Evolutionary conservation across 1,284 basidiomycete species (phyloP), one percentile per base, ranked within the genome.

Genomic region (Lentinula novae-zelandiae): DNA sequence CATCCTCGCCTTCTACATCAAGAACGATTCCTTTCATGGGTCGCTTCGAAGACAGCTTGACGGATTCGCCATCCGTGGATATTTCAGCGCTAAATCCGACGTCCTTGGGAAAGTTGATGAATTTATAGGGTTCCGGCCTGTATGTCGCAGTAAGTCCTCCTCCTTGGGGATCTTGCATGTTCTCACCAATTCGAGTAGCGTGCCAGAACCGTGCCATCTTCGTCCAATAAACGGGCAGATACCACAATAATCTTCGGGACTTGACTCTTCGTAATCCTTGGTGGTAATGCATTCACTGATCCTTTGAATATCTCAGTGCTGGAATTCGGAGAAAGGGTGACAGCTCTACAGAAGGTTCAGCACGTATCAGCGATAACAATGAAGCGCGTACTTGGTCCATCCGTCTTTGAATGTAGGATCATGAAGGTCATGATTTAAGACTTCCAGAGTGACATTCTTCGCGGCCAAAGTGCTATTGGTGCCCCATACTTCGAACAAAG

Each of bases 121-220:
- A 95, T 75, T 96, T 96, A 81, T 89, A 95, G 33, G 94, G 94
- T 72, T 95, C 91, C 10, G 91, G 91, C 92, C 91, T 93, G 66
- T 57, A 51, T 53, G 40, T 62, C 52, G 56, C 60, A 53, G 62
- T 65, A 57, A 62, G 55, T 58, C 31, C 42, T 39, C 33, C 27
- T 63, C 39, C 51, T 55, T 60, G 49, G 59, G 60, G 34, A 31
- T 51, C 60, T 39, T 56, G 64, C 50, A 54, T n/a, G 63, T 34
- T 5, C 54, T 58, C 67, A 90, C 90, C 90, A 92, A 70, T 92
- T 93, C 9, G 86, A 83, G 74, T 87, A 90, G 63, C 94, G 81
- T n/a, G 82, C 87, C 34, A 95, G 74, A 42, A 95, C 84, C 5
- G 68, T 69, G 6, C 83, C 81, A 51, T 78, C 73, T 48, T 74